Base-by-base conservation (phyloP, 305 asterid species). In the Solanum hybrid region DNA sequence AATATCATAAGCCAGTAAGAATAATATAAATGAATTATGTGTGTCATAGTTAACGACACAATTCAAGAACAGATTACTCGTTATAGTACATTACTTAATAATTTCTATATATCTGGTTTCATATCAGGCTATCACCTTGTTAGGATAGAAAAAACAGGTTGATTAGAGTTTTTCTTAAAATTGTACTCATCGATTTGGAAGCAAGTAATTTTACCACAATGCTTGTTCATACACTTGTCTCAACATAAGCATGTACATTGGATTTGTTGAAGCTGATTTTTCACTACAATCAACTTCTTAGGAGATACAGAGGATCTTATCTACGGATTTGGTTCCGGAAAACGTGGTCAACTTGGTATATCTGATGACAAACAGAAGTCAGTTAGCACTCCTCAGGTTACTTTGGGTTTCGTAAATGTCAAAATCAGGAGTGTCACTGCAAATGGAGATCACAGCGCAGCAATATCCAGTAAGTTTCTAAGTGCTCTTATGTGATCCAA, bases 391-490 rank as follows among this genome's bases (percentile, higher is more conserved):
- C 99, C 99, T 90, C 98, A 93, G 89, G 89, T 89, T 36, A 90
- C 95, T 73, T 45, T 93, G 92, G 98, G 97, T 40, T 93, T 96
- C 78, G 89, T 90, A 56, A 89, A 91, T 87, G 90, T 93, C 87
- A 87, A 88, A 82, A 91, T 94, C 80, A 78, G 76, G 31, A 89
- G 90, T 78, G 73, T 96, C 85, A 36, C 76, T 87, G 97, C 99
- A 27, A 95, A 95, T 92, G 99, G 98, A 90, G 99, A 97, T 92
- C 99, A 95, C 86, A 97, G 99, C 93, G 95, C 97, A 78, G 99
- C 98, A 88, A 91, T 97, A 92, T 93, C 95, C n/a, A 94, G 99
- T 94, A 79, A 89, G 94, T 81, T 91, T 77, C 85, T 15, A 26
- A 66, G 69, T 69, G 4, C 32, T 85, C 32, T 31, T 84, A 22